Percentiles rank a stretch among this genome's conserved stretches.
These are phyloP conservation scores for Psilocybe tampanensis DNA, from an alignment of 768 basidiomycete genomes.

Conservation along the genomic window DNA sequence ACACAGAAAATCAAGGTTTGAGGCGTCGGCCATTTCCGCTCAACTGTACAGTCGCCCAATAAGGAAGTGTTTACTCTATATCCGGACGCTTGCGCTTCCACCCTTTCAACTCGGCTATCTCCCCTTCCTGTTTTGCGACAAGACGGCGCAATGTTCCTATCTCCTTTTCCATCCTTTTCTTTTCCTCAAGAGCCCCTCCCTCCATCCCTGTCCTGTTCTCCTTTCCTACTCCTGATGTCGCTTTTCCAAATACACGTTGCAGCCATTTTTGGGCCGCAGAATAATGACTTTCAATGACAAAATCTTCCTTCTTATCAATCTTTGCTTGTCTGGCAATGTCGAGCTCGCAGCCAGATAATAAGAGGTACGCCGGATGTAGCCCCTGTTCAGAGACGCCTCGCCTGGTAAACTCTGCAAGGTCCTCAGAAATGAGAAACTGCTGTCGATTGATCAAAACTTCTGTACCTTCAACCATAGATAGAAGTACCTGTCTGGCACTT, in stretches of 20 bases:
- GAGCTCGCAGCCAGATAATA: constrained; percentile 56
- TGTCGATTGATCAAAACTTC: neutral
- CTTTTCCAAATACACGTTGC: constrained; percentile 47
- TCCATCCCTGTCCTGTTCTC: neutral
- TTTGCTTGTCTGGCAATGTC: constrained; percentile 43
- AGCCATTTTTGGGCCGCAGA: constrained; percentile 45
- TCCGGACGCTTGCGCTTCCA: constrained; percentile 38
- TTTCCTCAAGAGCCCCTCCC: too few species aligned
- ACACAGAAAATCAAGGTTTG: constrained; percentile 46
- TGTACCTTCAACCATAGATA: constrained; percentile 50
- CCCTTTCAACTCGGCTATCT: constrained; percentile 34
- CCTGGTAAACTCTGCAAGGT: constrained; percentile 39
- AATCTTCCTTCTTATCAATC: constrained; percentile 21
- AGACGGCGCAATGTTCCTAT: constrained; percentile 39
- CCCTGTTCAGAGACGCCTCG: constrained; percentile 37
- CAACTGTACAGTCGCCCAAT: constrained; percentile 46
- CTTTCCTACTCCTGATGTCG: too few species aligned
- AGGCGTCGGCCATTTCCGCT: constrained; percentile 37
- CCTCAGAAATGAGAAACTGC: constrained; percentile 5
- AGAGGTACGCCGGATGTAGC: constrained; percentile 51
- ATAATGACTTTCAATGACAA: constrained; percentile 37
- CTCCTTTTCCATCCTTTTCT: constrained; percentile 34
- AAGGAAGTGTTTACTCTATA: constrained; percentile 14
- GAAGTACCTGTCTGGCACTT: constrained; percentile 46
- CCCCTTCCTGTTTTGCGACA: constrained; percentile 25